These are phyloP conservation scores for Cladosporium sp. DNA, from an alignment of 2,329 filamentous ascomycete genomes.

Conservation along the genomic window DNA sequence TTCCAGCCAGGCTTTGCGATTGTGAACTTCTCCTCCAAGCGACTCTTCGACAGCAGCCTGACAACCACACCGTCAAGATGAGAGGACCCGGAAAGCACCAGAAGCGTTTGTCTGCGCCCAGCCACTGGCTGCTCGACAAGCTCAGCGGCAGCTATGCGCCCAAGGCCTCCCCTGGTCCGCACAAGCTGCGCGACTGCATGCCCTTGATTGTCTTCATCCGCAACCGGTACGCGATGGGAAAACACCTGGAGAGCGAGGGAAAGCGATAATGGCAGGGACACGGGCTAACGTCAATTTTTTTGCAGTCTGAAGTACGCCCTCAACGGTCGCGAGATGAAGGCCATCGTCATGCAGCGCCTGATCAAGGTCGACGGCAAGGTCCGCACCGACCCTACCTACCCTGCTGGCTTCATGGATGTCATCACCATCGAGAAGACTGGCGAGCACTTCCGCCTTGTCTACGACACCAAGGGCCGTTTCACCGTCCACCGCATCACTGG, in stretches of 20 bases:
- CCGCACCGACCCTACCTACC: conserved; percentile 97
- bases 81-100: conserved; percentile 71
- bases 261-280: not conserved
- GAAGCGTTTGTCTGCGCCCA: conserved; percentile 98
- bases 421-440: conserved; percentile 99
- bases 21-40: conserved; percentile 9
- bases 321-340: conserved; percentile 95
- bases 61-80: conserved; percentile 50
- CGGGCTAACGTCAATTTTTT: conserved; percentile 25
- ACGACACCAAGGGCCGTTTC: conserved; percentile 99
- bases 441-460: conserved; percentile 99
- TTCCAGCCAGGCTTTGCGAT: conserved; percentile 8
- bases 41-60: conserved; percentile 15
- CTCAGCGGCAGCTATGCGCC: conserved; percentile 75
- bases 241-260: not conserved
- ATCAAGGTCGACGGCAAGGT: conserved; percentile 99
- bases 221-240: conserved; percentile 48
- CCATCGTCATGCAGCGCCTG: conserved; percentile 98
- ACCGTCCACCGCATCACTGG: conserved; percentile 98
- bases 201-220: conserved; percentile 98
- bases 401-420: conserved; percentile 98
- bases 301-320: conserved; percentile 97
- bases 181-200: conserved; percentile 99
- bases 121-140: conserved; percentile 99
- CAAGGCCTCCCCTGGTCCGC: conserved; percentile 76